phyloP scores from a whole-genome alignment of 1,284 basidiomycete genomes.

The Ustilago hordei region DNA sequence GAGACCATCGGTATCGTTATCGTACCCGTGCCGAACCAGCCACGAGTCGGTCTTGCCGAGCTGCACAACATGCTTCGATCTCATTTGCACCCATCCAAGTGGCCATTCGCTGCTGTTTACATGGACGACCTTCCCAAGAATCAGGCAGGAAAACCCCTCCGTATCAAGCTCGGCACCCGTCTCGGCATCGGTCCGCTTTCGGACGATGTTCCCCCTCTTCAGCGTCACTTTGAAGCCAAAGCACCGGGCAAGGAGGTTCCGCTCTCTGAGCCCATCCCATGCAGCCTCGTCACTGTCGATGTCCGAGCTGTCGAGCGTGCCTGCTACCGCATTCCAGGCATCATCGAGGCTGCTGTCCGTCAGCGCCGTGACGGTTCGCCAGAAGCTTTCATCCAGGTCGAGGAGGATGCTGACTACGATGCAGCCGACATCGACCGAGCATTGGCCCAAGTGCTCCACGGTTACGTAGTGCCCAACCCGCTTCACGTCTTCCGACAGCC shows the following conservation, averaged over 20 bases:
- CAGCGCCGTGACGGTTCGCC: slow-evolving; percentile 68
- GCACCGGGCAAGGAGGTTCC: slow-evolving; percentile 67
- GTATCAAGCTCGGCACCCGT: slow-evolving; percentile 69
- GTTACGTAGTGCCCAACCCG: slow-evolving; percentile 69
- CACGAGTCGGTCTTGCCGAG: slow-evolving; percentile 68
- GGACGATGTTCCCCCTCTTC: slow-evolving; percentile 67
- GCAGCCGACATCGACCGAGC: slow-evolving; percentile 69
- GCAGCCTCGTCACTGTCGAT: slow-evolving; percentile 67
- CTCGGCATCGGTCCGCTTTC: slow-evolving; percentile 67
- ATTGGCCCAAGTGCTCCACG: slow-evolving; percentile 67
- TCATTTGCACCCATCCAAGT: slow-evolving; percentile 68
- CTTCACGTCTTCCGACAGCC: slow-evolving; percentile 69
- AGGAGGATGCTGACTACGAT: slow-evolving; percentile 68
- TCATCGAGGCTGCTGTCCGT: slow-evolving; percentile 67
- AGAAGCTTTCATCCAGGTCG: slow-evolving; percentile 69
- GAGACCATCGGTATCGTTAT: slow-evolving; percentile 70
- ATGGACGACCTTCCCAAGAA: slow-evolving; percentile 70
- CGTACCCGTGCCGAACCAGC: slow-evolving; percentile 67
- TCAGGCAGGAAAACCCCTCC: slow-evolving; percentile 68
- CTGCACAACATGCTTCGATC: slow-evolving; percentile 68
- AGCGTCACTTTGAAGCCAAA: slow-evolving; percentile 69
- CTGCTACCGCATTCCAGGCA: slow-evolving; percentile 69
- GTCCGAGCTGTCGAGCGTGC: slow-evolving; percentile 68
- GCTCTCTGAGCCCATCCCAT: slow-evolving; percentile 67
- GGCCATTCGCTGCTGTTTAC: slow-evolving; percentile 69